Evolutionary conservation across 1,284 basidiomycete species (phyloP), one percentile per base, ranked within the genome.

Genomic region (Tetrapyrgos nigripes): DNA sequence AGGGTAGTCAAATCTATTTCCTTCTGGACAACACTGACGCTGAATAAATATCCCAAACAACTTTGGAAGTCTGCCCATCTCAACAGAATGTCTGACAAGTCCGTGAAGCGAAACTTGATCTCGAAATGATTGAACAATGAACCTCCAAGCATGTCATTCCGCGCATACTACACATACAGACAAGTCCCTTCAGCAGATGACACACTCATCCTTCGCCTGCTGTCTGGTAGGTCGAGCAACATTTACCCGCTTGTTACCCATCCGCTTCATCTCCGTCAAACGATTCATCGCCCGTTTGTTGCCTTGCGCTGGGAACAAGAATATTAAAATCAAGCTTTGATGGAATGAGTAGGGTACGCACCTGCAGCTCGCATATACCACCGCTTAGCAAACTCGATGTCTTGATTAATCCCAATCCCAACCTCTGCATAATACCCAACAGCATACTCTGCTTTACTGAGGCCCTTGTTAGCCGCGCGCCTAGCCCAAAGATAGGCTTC

Each of bases 281-380:
- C 96, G 86, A 69, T 89, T 93, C 95, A 97, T 97, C 48, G 94
- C 94, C 37, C 95, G 87, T 73, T 94, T 95, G 76, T 97, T 96
- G 23, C 93, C 93, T 83, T 97, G 94, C 11, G 94, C 95, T 95
- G 67, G 10, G 62, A 24, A 47, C 40, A 28, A 21, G n/a, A 54
- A 24, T 45, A 27, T 27, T 2, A 51, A 23, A 19, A 33, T 17
- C 11, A 17, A 19, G 10, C 6, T 48, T 17, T 37, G 8, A 17
- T 11, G 17, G 27, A 43, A 8, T 24, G 6, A 17, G 33, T 48
- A 55, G 33, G 28, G 62, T 49, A 61, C 35, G 83, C 66, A 97
- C 94, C 94, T 63, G 96, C 94, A 49, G 96, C 94, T 45, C 97
- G 88, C 93, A 97, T 97, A 75, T 99, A 99, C 96, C 97, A 99